Evolutionary conservation across 1,139 yeast species (phyloP).

Genomic region (Yamadazyma blattariae): DNA sequence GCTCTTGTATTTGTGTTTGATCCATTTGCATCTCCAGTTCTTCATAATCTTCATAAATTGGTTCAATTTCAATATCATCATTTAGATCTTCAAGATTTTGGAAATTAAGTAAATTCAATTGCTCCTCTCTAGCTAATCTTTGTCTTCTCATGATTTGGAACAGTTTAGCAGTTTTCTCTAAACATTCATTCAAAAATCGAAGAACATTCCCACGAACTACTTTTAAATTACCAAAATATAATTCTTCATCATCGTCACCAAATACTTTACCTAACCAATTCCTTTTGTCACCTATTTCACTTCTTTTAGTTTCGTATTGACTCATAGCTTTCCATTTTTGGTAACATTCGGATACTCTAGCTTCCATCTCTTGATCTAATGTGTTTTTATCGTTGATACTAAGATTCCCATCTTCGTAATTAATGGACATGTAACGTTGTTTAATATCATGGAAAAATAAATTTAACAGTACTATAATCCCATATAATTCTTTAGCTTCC

Average conservation of each 20-base stretch:
- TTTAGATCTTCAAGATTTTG: slow-evolving; percentile 37
- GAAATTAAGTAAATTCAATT: slow-evolving; percentile 38
- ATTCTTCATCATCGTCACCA: slow-evolving; percentile 27
- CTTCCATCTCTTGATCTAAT: slow-evolving; percentile 53
- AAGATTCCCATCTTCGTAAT: slow-evolving; percentile 23
- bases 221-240: too few relatives aligned
- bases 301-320: slow-evolving; percentile 48
- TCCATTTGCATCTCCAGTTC: slow-evolving; percentile 25
- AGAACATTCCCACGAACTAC: slow-evolving; percentile 18
- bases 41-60: not conserved
- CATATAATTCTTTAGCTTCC: slow-evolving; percentile 47
- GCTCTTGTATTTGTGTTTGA: slow-evolving; percentile 63
- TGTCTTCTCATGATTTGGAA: slow-evolving; percentile 43
- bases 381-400: slow-evolving; percentile 48
- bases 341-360: slow-evolving; percentile 47
- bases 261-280: slow-evolving; percentile 27
- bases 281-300: slow-evolving; percentile 12
- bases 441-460: slow-evolving; percentile 38
- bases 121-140: slow-evolving; percentile 40
- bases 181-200: slow-evolving; percentile 33
- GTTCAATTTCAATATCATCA: not conserved
- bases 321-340: slow-evolving; percentile 51
- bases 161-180: slow-evolving; percentile 30
- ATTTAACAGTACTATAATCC: slow-evolving; percentile 36
- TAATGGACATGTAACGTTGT: slow-evolving; percentile 42